Conservation (phyloP, 1,284 basidiomycete genomes). For the Tetrapyrgos nigripes region DNA sequence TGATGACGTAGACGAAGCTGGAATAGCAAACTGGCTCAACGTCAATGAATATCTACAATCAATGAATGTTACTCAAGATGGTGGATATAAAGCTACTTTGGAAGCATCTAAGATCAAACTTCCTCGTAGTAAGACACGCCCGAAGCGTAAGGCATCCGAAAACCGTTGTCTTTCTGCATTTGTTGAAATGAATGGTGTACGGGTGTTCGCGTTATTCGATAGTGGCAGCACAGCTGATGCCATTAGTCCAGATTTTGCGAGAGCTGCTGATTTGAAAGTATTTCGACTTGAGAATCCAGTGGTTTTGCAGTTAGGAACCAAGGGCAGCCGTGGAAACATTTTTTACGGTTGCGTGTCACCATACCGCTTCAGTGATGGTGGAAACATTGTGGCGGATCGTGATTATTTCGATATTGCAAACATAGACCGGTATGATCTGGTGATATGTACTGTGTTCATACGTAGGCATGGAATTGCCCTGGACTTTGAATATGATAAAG, state of each 20-base stretch:
- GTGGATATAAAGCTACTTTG: too few relatives aligned
- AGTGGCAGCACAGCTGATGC: constrained; percentile 28
- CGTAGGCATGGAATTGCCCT: too few relatives aligned
- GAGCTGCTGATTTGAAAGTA: constrained; percentile 3
- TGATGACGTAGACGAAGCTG: background rate
- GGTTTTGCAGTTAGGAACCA: too few relatives aligned
- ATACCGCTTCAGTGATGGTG: constrained; percentile 3
- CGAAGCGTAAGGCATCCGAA: background rate
- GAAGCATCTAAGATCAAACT: too few relatives aligned
- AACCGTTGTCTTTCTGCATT: constrained; percentile 13
- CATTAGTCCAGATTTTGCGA: constrained; percentile 25
- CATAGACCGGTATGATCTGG: too few relatives aligned
- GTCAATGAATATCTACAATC: constrained; percentile 10
- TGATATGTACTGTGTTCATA: too few relatives aligned
- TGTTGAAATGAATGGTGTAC: too few relatives aligned
- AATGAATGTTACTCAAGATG: background rate
- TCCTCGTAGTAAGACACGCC: too few relatives aligned
- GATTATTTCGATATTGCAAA: too few relatives aligned
- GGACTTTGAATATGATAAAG: constrained; percentile 14
- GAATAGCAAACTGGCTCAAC: background rate
- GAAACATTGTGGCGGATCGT: background rate
- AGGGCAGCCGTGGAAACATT: constrained; percentile 28
- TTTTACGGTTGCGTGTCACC: constrained; percentile 20
- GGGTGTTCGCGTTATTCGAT: constrained; percentile 26
- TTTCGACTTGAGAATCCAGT: constrained; percentile 27